Conservation (phyloP, 495 filamentous ascomycete genomes). For the Penicillium salamii region DNA sequence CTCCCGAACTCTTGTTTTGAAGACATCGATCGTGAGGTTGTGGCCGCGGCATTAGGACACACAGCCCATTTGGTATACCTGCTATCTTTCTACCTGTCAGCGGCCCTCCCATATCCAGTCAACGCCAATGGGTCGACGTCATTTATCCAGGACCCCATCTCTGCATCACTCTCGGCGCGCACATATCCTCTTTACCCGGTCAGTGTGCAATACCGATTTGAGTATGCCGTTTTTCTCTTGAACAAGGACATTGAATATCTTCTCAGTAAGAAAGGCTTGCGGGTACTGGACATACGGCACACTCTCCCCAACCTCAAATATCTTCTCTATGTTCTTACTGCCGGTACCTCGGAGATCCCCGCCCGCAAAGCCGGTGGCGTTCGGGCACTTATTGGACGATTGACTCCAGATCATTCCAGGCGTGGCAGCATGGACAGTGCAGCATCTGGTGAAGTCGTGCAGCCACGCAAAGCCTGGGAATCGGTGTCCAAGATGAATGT, state of each 20-base stretch:
- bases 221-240: conserved; percentile 90
- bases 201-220: conserved; percentile 79
- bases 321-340: conserved; percentile 79
- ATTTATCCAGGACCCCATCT: conserved; percentile 77
- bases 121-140: conserved; percentile 67
- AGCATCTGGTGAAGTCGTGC: conserved; percentile 31
- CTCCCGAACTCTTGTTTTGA: conserved; percentile 79
- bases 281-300: conserved; percentile 81
- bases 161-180: conserved; percentile 59
- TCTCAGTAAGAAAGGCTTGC: conserved; percentile 67
- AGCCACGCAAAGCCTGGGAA: conserved; percentile 28
- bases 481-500: conserved; percentile 30
- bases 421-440: conserved; percentile 42
- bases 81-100: conserved; percentile 77
- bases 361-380: conserved; percentile 76
- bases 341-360: conserved; percentile 72
- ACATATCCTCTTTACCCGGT: conserved; percentile 80
- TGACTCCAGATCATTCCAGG: conserved; percentile 37
- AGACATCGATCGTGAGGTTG: conserved; percentile 58
- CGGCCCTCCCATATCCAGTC: conserved; percentile 79
- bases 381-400: conserved; percentile 51
- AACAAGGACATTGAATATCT: conserved; percentile 93
- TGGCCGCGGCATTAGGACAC: conserved; percentile 80
- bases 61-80: conserved; percentile 73
- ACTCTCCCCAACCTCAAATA: conserved; percentile 93